These are phyloP conservation scores for Corymbia citriodora DNA, from an alignment of 441 rosid species.

Conservation along the genomic window DNA sequence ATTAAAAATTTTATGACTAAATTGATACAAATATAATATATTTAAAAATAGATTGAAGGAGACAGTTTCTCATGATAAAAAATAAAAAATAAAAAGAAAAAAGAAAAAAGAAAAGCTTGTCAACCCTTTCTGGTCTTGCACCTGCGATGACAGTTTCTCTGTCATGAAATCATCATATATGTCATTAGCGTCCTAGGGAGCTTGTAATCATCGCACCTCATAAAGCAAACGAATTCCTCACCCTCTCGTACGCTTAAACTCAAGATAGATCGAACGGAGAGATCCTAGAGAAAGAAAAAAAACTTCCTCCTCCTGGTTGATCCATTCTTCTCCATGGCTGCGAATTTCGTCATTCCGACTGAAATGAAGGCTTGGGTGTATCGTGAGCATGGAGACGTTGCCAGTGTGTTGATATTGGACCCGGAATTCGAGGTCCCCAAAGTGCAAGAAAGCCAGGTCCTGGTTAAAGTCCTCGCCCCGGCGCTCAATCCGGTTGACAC, in stretches of 20 bases:
- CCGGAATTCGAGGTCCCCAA: slow-evolving; percentile 58
- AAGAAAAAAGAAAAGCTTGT: background rate
- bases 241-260: background rate
- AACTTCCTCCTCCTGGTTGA: too few species aligned
- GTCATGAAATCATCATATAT: background rate
- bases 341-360: background rate
- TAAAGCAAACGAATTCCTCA: background rate
- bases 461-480: slow-evolving; percentile 71
- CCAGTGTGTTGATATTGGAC: slow-evolving; percentile 62
- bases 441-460: slow-evolving; percentile 64
- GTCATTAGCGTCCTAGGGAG: background rate
- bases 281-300: background rate
- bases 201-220: background rate
- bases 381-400: slow-evolving; percentile 2
- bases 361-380: slow-evolving; percentile 9
- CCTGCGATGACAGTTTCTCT: background rate
- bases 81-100: too few species aligned
- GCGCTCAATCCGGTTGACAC: slow-evolving; percentile 84
- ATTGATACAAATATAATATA: too few species aligned
- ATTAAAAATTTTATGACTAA: too few species aligned
- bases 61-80: too few species aligned
- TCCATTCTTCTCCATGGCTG: background rate
- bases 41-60: too few species aligned
- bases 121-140: background rate
- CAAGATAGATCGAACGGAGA: background rate